Conservation (phyloP, 2,329 filamentous ascomycete species). For the Westerdykella sp. region DNA sequence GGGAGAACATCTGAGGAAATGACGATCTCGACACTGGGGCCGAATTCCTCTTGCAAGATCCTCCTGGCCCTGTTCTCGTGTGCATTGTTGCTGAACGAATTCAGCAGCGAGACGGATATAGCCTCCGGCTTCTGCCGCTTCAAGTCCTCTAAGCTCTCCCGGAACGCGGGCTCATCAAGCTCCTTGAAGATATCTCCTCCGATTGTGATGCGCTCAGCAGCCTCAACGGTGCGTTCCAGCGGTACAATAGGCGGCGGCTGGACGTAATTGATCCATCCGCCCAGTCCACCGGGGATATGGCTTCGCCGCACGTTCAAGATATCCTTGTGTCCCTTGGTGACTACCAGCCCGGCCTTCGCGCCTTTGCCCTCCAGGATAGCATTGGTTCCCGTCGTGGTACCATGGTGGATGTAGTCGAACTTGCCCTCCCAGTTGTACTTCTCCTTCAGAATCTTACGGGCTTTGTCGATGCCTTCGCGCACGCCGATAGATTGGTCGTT, state of each 20-base stretch:
- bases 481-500: constrained; percentile 46
- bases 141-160: constrained; percentile 35
- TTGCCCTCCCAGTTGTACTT: constrained; percentile 40
- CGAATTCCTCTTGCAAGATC: constrained; percentile 41
- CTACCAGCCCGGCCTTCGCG: constrained; percentile 43
- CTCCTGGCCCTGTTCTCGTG: constrained; percentile 39
- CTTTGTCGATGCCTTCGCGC: constrained; percentile 42
- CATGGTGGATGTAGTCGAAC: constrained; percentile 47
- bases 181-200: constrained; percentile 37
- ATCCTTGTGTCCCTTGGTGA: constrained; percentile 47
- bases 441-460: constrained; percentile 35
- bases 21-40: constrained; percentile 39
- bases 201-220: constrained; percentile 41
- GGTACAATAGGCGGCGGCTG: constrained; percentile 46
- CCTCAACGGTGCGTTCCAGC: constrained; percentile 44
- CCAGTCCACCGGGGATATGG: constrained; percentile 48
- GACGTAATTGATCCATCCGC: constrained; percentile 45
- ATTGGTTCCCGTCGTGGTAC: constrained; percentile 47
- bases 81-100: constrained; percentile 42
- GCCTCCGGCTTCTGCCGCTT: constrained; percentile 41
- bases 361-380: constrained; percentile 48
- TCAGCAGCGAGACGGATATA: constrained; percentile 44
- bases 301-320: constrained; percentile 43
- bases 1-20: constrained; percentile 44
- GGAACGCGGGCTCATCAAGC: constrained; percentile 37